Evolutionary conservation across 805 yeast species (phyloP), one percentile per base, ranked within the genome.

Genomic region (Kluyveromyces lactis): DNA sequence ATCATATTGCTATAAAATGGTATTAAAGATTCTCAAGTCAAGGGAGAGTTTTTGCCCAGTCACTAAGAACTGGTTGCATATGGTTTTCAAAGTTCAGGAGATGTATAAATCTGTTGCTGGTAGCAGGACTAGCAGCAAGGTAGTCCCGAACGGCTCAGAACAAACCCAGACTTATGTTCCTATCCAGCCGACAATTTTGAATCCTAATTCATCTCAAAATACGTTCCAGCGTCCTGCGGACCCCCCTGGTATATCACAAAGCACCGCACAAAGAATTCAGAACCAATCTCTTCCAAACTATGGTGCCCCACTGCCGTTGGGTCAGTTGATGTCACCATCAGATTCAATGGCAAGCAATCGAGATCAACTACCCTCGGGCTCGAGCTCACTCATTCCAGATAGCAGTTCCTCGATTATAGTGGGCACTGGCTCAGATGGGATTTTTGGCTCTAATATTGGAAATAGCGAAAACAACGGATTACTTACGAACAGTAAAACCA

Each of bases 61-160:
- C 11, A 33, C 44, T 16, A 36, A 37, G 15, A 41, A 33, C 26
- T 41, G 44, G 44, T 18, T 41, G 17, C 36, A 30, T 18, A 38
- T 37, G 26, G 38, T 31, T 13, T 26, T 36, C 19, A 41, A 41
- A 21, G 29, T 41, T 10, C 36, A 36, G 12, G 44, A 37, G 26
- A 33, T 41, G 26, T 36, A 41, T 19, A 37, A 33, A 18, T 33
- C 11, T 19, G 44, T 37, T 6, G 21, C 44, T 10, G 24, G 23
- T 16, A 41, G 32, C 27, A 29, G 26, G 21, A 13, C 18, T 4
- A 23, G 7, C 13, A 15, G n/a, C n/a, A 27, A 18, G 21, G 26
- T 12, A 13, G 31, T 10, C 23, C 36, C 36, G 30, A 28, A 23
- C 26, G 18, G 21, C 15, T 7, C 13, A 7, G 5, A 6, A 6